A percentile compares a stretch with the other conserved stretches of the same genome.
Evolutionary conservation across 306 rosid genomes (phyloP).

Genomic region (Ceratonia siliqua): DNA sequence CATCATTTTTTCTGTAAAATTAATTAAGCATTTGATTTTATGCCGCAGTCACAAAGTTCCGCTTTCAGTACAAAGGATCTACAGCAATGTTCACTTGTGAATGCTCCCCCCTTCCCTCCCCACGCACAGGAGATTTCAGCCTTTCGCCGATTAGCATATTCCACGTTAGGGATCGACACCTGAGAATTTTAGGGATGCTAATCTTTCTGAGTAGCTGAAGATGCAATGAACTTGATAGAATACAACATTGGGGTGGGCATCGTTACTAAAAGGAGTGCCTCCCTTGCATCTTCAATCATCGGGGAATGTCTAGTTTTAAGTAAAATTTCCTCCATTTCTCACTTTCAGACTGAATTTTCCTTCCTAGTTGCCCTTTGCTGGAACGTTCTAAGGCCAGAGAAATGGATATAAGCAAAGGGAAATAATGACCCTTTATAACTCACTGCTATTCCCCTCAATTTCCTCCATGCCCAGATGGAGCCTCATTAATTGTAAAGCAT

Average conservation of each 20-base stretch:
- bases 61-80: too few relatives aligned
- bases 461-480: constrained; percentile 3
- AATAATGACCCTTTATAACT: background rate
- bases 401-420: background rate
- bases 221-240: background rate
- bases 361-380: background rate
- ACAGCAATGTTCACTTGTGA: too few relatives aligned
- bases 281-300: background rate
- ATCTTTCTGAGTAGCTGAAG: background rate
- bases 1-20: constrained; percentile 33
- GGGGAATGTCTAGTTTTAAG: background rate
- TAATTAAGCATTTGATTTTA: too few relatives aligned
- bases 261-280: background rate
- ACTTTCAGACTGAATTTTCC: background rate
- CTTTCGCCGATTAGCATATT: too few relatives aligned
- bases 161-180: too few relatives aligned
- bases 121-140: too few relatives aligned
- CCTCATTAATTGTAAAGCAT: background rate
- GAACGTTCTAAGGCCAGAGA: background rate
- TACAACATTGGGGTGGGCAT: background rate
- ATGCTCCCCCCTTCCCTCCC: too few relatives aligned
- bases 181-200: background rate
- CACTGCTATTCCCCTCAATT: background rate
- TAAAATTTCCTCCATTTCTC: background rate
- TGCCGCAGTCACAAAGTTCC: too few relatives aligned